Evolutionary conservation across 352 stramenopile species (phyloP).

Genomic region (Phytophthora niederhauseri): DNA sequence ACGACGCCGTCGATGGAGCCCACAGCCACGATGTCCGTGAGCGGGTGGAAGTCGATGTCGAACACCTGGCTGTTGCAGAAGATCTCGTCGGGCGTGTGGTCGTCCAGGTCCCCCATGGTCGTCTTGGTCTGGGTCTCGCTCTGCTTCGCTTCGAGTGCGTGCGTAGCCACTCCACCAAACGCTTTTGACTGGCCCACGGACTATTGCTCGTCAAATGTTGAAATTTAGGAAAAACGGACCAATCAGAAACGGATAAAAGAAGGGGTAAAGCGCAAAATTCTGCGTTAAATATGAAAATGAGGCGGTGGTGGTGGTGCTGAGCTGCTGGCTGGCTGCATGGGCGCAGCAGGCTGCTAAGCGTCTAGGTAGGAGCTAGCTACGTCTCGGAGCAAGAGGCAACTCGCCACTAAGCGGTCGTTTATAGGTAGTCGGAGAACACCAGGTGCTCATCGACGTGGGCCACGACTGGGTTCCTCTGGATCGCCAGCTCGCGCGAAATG

Average conservation of each 20-base stretch:
- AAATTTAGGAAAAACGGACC: conserved; percentile 1
- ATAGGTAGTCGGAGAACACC: conserved; percentile 80
- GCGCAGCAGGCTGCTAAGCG: not conserved
- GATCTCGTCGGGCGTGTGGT: conserved; percentile 84
- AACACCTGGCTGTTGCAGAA: conserved; percentile 79
- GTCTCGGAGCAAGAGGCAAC: conserved; percentile 12
- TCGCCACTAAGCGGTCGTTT: conserved; percentile 5
- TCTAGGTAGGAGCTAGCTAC: conserved; percentile 31
- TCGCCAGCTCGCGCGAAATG: conserved; percentile 63
- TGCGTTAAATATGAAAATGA: conserved; percentile 32
- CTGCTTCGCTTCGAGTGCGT: conserved; percentile 2
- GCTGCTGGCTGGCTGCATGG: conserved; percentile 4
- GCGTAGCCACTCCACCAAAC: not conserved
- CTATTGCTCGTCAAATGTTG: conserved; percentile 4
- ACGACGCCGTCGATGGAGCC: conserved; percentile 80
- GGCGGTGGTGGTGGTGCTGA: conserved; percentile 1
- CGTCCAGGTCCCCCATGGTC: conserved; percentile 67
- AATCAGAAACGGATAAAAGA: conserved; percentile 7
- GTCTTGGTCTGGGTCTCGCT: not conserved
- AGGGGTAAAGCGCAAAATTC: conserved; percentile 23
- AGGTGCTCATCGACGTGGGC: conserved; percentile 67
- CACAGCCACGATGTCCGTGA: conserved; percentile 69
- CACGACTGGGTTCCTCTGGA: conserved; percentile 45
- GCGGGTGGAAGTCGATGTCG: conserved; percentile 88
- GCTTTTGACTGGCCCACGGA: conserved; percentile 39